These are phyloP conservation scores for Lichtheimia ornata DNA, from an alignment of 371 early-diverging fungal species.

Conservation along the genomic window DNA sequence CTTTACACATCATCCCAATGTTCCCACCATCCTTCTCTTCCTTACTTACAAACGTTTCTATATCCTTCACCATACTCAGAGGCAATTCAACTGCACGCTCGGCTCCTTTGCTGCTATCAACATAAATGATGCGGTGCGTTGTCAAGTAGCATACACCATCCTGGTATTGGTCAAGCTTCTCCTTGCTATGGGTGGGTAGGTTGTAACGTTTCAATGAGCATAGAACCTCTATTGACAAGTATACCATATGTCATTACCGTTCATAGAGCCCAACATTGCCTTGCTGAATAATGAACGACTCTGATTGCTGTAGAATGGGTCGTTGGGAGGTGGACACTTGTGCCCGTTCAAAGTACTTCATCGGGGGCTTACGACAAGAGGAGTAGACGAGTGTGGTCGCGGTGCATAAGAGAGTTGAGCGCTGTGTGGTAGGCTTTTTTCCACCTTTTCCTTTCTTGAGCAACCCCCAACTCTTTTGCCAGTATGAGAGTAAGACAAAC, in stretches of 20 bases:
- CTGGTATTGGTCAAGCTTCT: slow-evolving; percentile 63
- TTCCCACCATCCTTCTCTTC: neutral
- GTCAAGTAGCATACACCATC: slow-evolving; percentile 81
- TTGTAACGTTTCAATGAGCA: slow-evolving; percentile 1
- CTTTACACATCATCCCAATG: too few relatives aligned
- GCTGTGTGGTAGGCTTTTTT: neutral
- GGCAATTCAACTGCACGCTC: slow-evolving; percentile 61
- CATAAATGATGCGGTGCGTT: slow-evolving; percentile 76
- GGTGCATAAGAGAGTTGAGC: neutral
- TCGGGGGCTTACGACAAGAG: slow-evolving; percentile 10
- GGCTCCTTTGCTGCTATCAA: slow-evolving; percentile 61
- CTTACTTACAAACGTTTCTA: slow-evolving; percentile 57
- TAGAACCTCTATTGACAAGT: neutral
- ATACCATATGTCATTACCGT: slow-evolving; percentile 42
- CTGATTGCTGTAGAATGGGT: slow-evolving; percentile 57
- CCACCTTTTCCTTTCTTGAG: neutral
- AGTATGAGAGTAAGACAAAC: slow-evolving; percentile 1
- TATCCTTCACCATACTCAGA: slow-evolving; percentile 47
- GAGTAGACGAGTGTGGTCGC: neutral
- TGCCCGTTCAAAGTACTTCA: slow-evolving; percentile 57
- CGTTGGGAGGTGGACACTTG: slow-evolving; percentile 58
- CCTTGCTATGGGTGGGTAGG: slow-evolving; percentile 29
- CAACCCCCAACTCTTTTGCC: too few relatives aligned
- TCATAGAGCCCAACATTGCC: slow-evolving; percentile 74
- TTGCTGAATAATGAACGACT: slow-evolving; percentile 59